Evolutionary conservation across 148 eudicot species (phyloP).

Genomic region (Fagopyrum tataricum): DNA sequence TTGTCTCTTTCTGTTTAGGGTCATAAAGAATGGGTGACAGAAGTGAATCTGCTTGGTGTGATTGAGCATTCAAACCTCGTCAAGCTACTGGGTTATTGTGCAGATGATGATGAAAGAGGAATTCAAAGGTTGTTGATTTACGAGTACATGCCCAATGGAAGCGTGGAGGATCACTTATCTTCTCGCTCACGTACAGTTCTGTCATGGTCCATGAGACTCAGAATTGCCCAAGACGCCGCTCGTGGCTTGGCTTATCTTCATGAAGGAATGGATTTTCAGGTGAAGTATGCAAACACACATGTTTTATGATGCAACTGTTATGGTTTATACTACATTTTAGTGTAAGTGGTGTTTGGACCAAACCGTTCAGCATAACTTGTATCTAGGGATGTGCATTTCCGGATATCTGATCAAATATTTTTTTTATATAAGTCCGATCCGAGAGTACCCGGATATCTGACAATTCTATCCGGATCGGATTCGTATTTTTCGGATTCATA

Average conservation of each 20-base stretch:
- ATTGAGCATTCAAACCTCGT: conserved; percentile 60
- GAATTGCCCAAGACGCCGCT: conserved; percentile 56
- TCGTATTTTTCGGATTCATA: too few species aligned
- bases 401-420: too few species aligned
- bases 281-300: not conserved
- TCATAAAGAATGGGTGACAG: conserved; percentile 69
- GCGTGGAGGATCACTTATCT: conserved; percentile 54
- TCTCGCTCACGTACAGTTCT: conserved; percentile 35
- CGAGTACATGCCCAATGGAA: conserved; percentile 49
- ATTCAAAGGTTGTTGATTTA: conserved; percentile 54
- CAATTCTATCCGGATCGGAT: too few species aligned
- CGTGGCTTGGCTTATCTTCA: conserved; percentile 56
- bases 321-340: too few species aligned
- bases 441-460: too few species aligned
- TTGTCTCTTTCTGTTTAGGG: conserved; percentile 26
- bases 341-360: too few species aligned
- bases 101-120: conserved; percentile 55
- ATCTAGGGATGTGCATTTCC: too few species aligned
- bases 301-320: not conserved
- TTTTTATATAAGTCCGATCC: too few species aligned
- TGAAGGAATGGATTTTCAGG: conserved; percentile 69
- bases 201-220: conserved; percentile 48
- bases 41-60: conserved; percentile 53
- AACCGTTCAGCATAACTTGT: not conserved
- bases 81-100: conserved; percentile 52